Conservation (phyloP, 2,329 filamentous ascomycete genomes). For the Colletotrichum limetticola region DNA sequence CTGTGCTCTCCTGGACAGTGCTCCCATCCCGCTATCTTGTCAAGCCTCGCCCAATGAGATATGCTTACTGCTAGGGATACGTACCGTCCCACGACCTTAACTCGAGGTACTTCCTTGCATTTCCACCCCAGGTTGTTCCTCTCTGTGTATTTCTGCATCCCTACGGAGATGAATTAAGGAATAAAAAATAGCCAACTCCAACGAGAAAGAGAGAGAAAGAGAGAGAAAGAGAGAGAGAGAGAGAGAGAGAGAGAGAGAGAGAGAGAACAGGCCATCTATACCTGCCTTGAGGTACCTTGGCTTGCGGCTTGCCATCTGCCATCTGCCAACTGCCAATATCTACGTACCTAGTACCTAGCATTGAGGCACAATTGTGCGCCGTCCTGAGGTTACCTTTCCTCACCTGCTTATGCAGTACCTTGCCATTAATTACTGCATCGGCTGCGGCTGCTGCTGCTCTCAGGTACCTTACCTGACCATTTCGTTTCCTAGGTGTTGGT, state of each 20-base stretch:
- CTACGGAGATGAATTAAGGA: too few relatives aligned
- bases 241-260: neutral
- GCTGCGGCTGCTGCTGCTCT: neutral
- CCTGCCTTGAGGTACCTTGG: neutral
- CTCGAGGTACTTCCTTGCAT: constrained; percentile 11
- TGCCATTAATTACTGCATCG: neutral
- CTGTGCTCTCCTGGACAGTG: constrained; percentile 27
- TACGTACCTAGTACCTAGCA: constrained; percentile 8
- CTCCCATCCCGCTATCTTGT: neutral
- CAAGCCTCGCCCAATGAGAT: neutral
- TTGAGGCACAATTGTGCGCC: neutral
- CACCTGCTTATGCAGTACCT: neutral
- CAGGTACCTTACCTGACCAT: neutral
- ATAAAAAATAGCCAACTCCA: constrained; percentile 9
- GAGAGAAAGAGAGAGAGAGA: neutral
- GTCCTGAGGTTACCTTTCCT: constrained; percentile 7
- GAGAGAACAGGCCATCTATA: constrained; percentile 13
- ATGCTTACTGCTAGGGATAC: neutral
- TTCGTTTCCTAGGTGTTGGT: neutral
- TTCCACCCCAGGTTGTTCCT: neutral
- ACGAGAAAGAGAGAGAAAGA: constrained; percentile 7
- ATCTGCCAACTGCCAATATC: neutral
- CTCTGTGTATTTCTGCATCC: neutral
- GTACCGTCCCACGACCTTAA: constrained; percentile 13
- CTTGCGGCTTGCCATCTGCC: neutral